phyloP scores from a whole-genome alignment of 2,329 filamentous ascomycete species.

The Zalaria obscura region DNA sequence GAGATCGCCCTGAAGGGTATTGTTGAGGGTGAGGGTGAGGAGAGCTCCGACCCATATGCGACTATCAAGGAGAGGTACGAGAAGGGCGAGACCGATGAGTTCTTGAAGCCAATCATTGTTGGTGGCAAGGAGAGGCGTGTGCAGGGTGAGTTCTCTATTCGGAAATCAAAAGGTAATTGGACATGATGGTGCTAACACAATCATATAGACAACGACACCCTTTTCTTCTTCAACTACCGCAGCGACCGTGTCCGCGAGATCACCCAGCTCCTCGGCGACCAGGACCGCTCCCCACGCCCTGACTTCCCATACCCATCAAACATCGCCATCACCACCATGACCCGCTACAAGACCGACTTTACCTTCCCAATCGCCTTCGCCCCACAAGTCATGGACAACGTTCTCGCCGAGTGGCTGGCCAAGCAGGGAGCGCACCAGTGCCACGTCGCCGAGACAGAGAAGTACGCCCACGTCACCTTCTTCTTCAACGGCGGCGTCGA shows the following conservation, averaged over 20 bases:
- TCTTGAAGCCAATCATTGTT: conserved; percentile 93
- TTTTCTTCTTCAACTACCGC: conserved; percentile 99
- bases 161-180: neutral
- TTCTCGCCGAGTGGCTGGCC: conserved; percentile 91
- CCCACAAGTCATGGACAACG: conserved; percentile 91
- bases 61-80: conserved; percentile 81
- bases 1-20: conserved; percentile 82
- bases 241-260: conserved; percentile 95
- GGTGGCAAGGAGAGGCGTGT: conserved; percentile 76
- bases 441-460: conserved; percentile 96
- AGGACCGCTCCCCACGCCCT: conserved; percentile 78
- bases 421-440: conserved; percentile 86
- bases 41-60: conserved; percentile 68
- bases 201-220: conserved; percentile 63
- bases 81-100: conserved; percentile 85
- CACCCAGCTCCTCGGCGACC: conserved; percentile 81
- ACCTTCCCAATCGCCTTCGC: conserved; percentile 85
- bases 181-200: neutral
- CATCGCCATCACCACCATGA: conserved; percentile 85
- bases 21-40: conserved; percentile 74
- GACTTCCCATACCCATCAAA: conserved; percentile 92
- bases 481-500: conserved; percentile 99
- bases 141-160: conserved; percentile 44
- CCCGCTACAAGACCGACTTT: conserved; percentile 92
- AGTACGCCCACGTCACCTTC: conserved; percentile 98